These are phyloP conservation scores for Copromyces sp. DNA, from an alignment of 495 filamentous ascomycete species.

Conservation along the genomic window DNA sequence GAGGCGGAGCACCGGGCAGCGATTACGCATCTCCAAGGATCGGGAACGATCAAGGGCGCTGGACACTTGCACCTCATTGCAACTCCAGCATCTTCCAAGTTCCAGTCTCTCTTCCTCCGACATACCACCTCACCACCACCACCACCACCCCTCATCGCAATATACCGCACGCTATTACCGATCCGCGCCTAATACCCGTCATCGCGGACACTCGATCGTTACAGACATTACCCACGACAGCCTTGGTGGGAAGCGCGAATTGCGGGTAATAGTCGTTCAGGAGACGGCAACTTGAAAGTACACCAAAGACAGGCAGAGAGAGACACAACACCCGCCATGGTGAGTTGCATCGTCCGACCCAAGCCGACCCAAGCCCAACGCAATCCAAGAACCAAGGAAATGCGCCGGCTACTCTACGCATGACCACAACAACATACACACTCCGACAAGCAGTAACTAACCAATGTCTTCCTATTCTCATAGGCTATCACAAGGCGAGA, in stretches of 20 bases:
- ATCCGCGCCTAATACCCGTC: background rate
- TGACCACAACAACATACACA: background rate
- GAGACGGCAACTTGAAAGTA: background rate
- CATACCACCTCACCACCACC: background rate
- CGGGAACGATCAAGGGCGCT: background rate
- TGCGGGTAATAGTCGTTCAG: background rate
- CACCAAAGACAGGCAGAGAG: background rate
- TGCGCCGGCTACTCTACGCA: background rate
- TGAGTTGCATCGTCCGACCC: slow-evolving; percentile 3
- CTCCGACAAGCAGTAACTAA: background rate
- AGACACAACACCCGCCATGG: slow-evolving; percentile 13
- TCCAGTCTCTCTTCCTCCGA: background rate
- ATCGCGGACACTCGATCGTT: background rate
- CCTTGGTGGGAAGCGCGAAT: background rate
- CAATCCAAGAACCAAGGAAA: background rate
- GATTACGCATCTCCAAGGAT: background rate
- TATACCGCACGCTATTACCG: background rate
- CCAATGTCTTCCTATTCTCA: background rate
- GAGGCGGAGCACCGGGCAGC: background rate
- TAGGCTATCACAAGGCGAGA: slow-evolving; percentile 48
- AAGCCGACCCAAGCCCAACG: background rate
- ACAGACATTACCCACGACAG: background rate
- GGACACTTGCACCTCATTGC: background rate
- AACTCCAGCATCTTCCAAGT: background rate
- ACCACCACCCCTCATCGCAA: background rate